These are phyloP conservation scores for Crithidia expoeki DNA, from an alignment of 208 protist species.

Conservation along the genomic window DNA sequence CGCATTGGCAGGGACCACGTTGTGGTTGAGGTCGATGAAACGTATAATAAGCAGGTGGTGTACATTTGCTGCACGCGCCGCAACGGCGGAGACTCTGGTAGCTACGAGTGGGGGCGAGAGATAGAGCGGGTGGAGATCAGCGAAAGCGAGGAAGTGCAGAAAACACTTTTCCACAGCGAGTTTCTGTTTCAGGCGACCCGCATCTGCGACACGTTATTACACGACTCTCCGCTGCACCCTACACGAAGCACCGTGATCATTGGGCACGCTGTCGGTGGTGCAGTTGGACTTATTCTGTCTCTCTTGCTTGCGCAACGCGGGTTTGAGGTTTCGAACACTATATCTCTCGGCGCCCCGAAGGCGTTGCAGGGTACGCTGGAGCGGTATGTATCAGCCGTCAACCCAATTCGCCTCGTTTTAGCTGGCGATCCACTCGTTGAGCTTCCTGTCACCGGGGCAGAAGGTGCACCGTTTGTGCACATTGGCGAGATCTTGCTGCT, in stretches of 20 bases:
- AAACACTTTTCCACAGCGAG: constrained; percentile 69
- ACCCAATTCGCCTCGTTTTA: constrained; percentile 78
- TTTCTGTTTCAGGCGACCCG: constrained; percentile 55
- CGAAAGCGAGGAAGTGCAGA: constrained; percentile 75
- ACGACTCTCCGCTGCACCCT: constrained; percentile 74
- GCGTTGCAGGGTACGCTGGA: constrained; percentile 61
- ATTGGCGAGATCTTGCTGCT: constrained; percentile 81
- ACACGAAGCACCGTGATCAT: constrained; percentile 78
- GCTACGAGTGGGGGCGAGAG: constrained; percentile 68
- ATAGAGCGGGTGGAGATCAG: constrained; percentile 74
- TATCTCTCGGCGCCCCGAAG: constrained; percentile 82
- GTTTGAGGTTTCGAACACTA: constrained; percentile 73
- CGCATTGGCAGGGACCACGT: constrained; percentile 66
- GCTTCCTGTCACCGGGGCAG: constrained; percentile 75
- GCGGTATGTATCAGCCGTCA: constrained; percentile 65
- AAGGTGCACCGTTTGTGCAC: constrained; percentile 78
- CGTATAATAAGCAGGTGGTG: constrained; percentile 82
- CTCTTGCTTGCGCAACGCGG: constrained; percentile 65
- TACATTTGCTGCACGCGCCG: constrained; percentile 63
- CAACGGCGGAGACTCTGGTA: constrained; percentile 33
- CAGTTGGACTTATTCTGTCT: constrained; percentile 58
- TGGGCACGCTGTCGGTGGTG: constrained; percentile 79
- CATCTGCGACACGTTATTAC: constrained; percentile 60
- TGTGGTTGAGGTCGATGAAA: constrained; percentile 83
- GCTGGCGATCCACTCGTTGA: constrained; percentile 84